Evolutionary conservation across 78 protist species (phyloP), one percentile per base, ranked within the genome.

Genomic region (Dictyostelium capitatum): DNA sequence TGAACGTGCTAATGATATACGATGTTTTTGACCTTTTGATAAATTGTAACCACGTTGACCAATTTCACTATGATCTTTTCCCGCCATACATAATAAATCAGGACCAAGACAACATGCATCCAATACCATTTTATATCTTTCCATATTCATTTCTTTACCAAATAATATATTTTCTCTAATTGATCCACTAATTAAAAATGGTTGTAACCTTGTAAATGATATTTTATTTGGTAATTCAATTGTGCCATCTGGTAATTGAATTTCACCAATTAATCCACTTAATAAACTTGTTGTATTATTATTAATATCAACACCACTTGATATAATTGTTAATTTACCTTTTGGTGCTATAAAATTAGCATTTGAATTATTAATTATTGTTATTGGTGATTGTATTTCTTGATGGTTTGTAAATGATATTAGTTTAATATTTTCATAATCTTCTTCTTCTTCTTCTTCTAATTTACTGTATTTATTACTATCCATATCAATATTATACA

Each of bases 1-100:
- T 5, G 99, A 97, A 9, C 99, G 96, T 1, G 99, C 99, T 5
- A 99, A 78, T 46, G 96, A 64, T 20, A 99, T 90, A 23, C 99
- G 94, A 57, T 80, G 96, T 92, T 98, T 98, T 95, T 98, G 99
- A 23, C 99, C 99, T n/a, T 99, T 99, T 6, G 90, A 43, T 20
- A 99, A 90, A 79, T 96, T 98, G 73, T 98, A 57, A 25, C 99
- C 99, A 32, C 78, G 80, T 95, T 98, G 99, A 19, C 99, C 99
- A 53, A 99, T 98, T 80, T 96, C 98, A 19, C 98, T 95, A 79
- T 25, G 19, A 87, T 98, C 99, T n/a, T 98, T 97, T 1, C 78
- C 80, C 5, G 80, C 25, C 82, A 77, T 51, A 23, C 41, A 3
- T 6, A 28, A 23, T 51, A 77, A 20, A 77, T 77, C 82, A 3